Base-by-base conservation (phyloP, 108 stramenopile genomes). In the Nitzschia sp. region DNA sequence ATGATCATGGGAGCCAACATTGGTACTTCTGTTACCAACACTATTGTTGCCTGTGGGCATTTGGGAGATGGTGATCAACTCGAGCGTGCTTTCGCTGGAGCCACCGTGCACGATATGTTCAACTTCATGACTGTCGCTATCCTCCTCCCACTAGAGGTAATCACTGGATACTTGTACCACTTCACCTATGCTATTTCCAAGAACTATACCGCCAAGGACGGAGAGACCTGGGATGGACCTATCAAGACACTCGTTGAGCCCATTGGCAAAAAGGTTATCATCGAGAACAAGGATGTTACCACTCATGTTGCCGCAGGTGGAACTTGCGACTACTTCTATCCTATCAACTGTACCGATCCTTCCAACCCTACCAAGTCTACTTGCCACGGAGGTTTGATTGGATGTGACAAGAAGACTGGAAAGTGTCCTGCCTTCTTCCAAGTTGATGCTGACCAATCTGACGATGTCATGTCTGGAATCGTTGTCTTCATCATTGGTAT, bases 41-140 rank as follows among this genome's bases (percentile, higher is more conserved):
- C 88, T 57, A 87, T 94, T 34, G 90, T 94, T 39, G 80, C 93
- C 61, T 83, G 91, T 76, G 89, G 93, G 54, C 90, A 90, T 39
- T 72, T 94, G 81, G 85, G 85, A 69, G 86, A 91, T 68, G 88
- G 85, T 65, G 80, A 83, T 65, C 85, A 94, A 61, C 78, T 91
- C 56, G 90, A 91, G 55, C 88, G 89, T 60, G 93, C 90, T 59
- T 94, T 94, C 62, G 87, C 90, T 34, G 93, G 93, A 51, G 93
- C 93, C 67, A 91, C 90, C 17, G 93, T 94, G 53, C 93, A 94
- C 76, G 93, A 94, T 67, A 80, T 88, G 77, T 94, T 94, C 86
- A 94, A 94, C 87, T 84, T 86, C 54, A 64, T 94, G 56, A 69
- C 89, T 51, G 93, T 94, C n/a, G 77, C 69, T 22, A 51, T 90